Percentiles rank a stretch among this genome's conserved stretches.
Conservation (phyloP, 116 monocot species). For the Papilionanthe hybrid region DNA sequence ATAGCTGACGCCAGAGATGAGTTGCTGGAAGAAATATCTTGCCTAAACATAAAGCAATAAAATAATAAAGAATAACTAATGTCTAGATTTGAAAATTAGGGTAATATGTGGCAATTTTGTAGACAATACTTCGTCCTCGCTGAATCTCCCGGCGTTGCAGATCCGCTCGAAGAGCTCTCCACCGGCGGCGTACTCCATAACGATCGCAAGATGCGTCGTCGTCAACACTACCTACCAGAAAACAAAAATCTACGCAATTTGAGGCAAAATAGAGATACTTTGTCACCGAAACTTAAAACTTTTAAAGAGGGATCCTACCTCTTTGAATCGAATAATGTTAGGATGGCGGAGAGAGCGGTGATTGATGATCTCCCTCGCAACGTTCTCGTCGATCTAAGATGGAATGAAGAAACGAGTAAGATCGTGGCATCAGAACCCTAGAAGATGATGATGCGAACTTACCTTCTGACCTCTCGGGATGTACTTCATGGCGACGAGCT, state of each 20-base stretch:
- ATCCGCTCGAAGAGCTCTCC: slow-evolving; percentile 30
- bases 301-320: slow-evolving; percentile 11
- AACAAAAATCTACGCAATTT: neutral
- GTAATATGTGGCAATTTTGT: neutral
- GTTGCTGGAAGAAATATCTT: slow-evolving; percentile 28
- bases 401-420: neutral
- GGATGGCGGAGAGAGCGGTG: slow-evolving; percentile 48
- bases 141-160: slow-evolving; percentile 23
- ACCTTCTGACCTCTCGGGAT: slow-evolving; percentile 8
- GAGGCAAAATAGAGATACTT: neutral
- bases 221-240: slow-evolving; percentile 21
- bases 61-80: neutral
- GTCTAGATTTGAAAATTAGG: neutral
- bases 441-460: neutral
- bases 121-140: slow-evolving; percentile 19
- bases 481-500: slow-evolving; percentile 50
- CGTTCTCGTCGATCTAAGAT: slow-evolving; percentile 36
- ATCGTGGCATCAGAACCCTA: neutral
- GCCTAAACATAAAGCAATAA: slow-evolving; percentile 4
- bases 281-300: neutral
- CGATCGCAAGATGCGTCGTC: slow-evolving; percentile 22
- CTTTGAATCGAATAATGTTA: slow-evolving; percentile 48
- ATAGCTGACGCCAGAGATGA: slow-evolving; percentile 27
- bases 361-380: slow-evolving; percentile 46
- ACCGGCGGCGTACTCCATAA: slow-evolving; percentile 25